Evolutionary conservation across 106 monocot genomes (phyloP).

Genomic region (Dioscorea dumetorum): DNA sequence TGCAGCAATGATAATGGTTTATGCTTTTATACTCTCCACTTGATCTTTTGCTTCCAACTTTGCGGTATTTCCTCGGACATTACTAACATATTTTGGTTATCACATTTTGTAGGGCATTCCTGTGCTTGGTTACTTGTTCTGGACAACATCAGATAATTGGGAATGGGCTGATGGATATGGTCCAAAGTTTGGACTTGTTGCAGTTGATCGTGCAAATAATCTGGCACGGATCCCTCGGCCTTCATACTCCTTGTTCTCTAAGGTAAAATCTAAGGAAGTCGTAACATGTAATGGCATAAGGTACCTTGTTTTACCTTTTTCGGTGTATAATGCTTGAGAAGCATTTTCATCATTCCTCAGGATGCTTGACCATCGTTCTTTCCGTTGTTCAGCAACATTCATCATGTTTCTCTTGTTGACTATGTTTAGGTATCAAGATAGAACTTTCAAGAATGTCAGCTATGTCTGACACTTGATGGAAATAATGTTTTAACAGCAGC

Average conservation of each 20-base stretch:
- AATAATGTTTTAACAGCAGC: too few relatives aligned
- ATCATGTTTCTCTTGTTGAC: too few relatives aligned
- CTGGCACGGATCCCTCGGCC: slow-evolving; percentile 73
- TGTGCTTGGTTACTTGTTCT: slow-evolving; percentile 92
- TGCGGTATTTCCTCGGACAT: background rate
- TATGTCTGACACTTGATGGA: too few relatives aligned
- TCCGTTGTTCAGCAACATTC: too few relatives aligned
- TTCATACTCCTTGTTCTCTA: slow-evolving; percentile 74
- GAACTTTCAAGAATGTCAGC: too few relatives aligned
- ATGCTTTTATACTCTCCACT: background rate
- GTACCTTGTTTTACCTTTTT: background rate
- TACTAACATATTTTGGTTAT: background rate
- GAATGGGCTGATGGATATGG: slow-evolving; percentile 99
- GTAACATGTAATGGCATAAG: background rate
- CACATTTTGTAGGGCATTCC: slow-evolving; percentile 60
- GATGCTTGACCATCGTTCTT: too few relatives aligned
- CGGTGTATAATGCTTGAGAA: background rate
- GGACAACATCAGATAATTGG: slow-evolving; percentile 99
- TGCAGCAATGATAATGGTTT: slow-evolving; percentile 74
- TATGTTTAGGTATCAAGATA: too few relatives aligned
- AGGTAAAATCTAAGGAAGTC: slow-evolving; percentile 34
- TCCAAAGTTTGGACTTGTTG: slow-evolving; percentile 94
- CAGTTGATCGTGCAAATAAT: slow-evolving; percentile 81
- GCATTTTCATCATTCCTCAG: background rate
- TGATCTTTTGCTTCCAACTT: background rate